Conservation (phyloP, 805 yeast species). For the Starmerella davenportii region DNA sequence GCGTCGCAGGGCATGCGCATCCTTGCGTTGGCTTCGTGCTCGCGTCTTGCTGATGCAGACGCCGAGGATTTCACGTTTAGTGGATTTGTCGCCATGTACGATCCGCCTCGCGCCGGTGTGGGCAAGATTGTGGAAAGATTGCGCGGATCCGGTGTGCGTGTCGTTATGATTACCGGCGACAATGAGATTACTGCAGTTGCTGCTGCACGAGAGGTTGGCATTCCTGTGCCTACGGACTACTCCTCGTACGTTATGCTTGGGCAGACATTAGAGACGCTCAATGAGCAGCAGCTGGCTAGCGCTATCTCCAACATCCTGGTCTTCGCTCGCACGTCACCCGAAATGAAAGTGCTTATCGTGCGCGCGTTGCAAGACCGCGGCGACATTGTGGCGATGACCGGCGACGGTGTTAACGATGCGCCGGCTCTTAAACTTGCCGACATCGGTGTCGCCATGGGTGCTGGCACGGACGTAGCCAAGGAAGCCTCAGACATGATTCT, state of each 20-base stretch:
- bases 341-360: slow-evolving; percentile 34
- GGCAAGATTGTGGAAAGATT: slow-evolving; percentile 53
- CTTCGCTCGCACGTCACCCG: slow-evolving; percentile 29
- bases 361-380: slow-evolving; percentile 45
- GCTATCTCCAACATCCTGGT: slow-evolving; percentile 65
- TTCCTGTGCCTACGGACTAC: slow-evolving; percentile 39
- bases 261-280: slow-evolving; percentile 56
- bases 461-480: slow-evolving; percentile 96
- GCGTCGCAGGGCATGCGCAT: slow-evolving; percentile 79
- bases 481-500: slow-evolving; percentile 97
- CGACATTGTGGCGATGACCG: slow-evolving; percentile 97
- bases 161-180: slow-evolving; percentile 91
- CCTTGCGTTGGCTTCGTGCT: slow-evolving; percentile 53
- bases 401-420: slow-evolving; percentile 97
- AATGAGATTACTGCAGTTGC: slow-evolving; percentile 34
- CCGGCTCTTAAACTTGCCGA: slow-evolving; percentile 95
- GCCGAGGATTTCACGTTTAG: slow-evolving; percentile 70
- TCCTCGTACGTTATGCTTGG: slow-evolving; percentile 66
- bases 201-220: slow-evolving; percentile 43
- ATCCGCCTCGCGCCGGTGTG: slow-evolving; percentile 90
- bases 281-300: slow-evolving; percentile 52
- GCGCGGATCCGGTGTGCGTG: slow-evolving; percentile 84
- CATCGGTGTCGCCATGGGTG: slow-evolving; percentile 76
- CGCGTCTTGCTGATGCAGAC: slow-evolving; percentile 35
- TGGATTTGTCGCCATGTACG: slow-evolving; percentile 90